Conservation (phyloP, 441 rosid genomes). For the Adansonia gregorii region DNA sequence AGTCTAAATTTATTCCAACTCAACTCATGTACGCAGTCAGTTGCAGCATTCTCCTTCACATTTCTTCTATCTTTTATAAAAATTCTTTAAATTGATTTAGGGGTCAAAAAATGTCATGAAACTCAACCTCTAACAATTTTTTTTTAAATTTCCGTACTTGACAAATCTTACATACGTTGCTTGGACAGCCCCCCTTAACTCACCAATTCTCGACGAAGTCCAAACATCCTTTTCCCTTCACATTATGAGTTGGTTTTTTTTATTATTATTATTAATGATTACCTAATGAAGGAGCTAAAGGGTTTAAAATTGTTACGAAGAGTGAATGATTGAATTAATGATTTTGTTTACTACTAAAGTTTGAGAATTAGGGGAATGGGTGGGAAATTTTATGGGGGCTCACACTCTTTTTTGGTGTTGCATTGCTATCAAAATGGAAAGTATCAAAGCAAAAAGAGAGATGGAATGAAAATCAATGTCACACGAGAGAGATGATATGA, state of each 20-base stretch:
- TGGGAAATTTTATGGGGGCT: constrained; percentile 27
- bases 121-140: no score
- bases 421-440: constrained; percentile 19
- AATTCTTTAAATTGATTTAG: not conserved
- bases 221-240: no score
- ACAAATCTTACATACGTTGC: no score
- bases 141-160: no score
- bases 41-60: no score
- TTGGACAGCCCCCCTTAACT: constrained; percentile 25
- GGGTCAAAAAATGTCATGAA: not conserved
- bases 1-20: no score
- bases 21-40: no score
- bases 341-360: no score
- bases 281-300: not conserved
- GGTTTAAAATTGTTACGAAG: not conserved
- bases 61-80: no score
- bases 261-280: not conserved
- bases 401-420: constrained; percentile 30
- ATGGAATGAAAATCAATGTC: constrained; percentile 41
- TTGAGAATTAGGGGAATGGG: not conserved
- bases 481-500: constrained; percentile 24
- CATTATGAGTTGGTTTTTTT: not conserved
- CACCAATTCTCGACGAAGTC: no score
- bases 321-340: not conserved
- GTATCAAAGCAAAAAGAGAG: constrained; percentile 24